These are phyloP conservation scores for Boletus semigastroideus DNA, from an alignment of 1,284 basidiomycete genomes.

Conservation along the genomic window DNA sequence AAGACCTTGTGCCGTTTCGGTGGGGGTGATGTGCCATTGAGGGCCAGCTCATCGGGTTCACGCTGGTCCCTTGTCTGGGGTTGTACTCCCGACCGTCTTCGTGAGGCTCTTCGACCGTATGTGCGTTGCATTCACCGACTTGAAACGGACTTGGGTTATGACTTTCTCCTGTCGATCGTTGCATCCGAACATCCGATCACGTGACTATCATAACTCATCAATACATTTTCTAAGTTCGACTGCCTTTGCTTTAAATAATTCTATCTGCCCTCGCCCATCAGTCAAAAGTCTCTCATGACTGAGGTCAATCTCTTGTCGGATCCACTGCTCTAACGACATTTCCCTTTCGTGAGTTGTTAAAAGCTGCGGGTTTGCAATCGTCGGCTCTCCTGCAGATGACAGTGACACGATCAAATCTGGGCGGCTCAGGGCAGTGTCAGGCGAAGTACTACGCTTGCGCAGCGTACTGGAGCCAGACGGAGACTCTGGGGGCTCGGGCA, in stretches of 20 bases:
- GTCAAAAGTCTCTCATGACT: constrained; percentile 60
- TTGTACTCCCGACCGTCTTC: constrained; percentile 6
- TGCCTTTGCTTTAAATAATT: constrained; percentile 56
- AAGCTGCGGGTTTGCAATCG: constrained; percentile 19
- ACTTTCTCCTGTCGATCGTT: background rate
- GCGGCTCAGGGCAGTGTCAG: background rate
- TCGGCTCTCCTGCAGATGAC: constrained; percentile 14
- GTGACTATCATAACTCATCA: constrained; percentile 36
- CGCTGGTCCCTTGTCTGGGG: background rate
- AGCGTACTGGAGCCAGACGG: background rate
- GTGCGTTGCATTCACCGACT: constrained; percentile 34
- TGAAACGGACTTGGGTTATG: background rate
- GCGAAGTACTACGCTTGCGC: background rate
- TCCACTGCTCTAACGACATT: constrained; percentile 79
- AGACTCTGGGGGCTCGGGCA: background rate
- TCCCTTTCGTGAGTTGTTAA: constrained; percentile 63
- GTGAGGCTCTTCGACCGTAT: constrained; percentile 40
- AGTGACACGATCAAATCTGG: constrained; percentile 13
- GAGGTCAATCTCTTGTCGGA: constrained; percentile 64
- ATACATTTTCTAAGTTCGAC: constrained; percentile 54
- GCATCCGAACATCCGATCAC: constrained; percentile 10
- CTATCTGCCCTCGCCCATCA: constrained; percentile 62
- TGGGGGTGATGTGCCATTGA: constrained; percentile 6
- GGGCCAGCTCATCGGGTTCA: background rate
- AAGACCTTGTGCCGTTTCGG: constrained; percentile 25